These are phyloP conservation scores for Marchantia paleacea DNA, from an alignment of 225 moss, liverwort and hornwort species.

Conservation along the genomic window DNA sequence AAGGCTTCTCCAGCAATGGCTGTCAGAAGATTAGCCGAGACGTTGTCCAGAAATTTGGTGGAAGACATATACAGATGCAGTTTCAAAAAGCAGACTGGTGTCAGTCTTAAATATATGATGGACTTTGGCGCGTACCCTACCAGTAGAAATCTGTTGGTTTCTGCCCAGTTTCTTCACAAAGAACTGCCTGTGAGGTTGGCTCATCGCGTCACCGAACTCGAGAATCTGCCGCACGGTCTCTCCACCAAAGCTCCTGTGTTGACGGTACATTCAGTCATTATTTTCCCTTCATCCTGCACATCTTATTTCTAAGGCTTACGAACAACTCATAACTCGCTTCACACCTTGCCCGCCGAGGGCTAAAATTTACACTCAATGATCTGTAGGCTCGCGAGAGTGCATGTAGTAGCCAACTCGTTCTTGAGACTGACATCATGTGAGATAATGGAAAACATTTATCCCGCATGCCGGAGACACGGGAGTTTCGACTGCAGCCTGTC, in stretches of 20 bases:
- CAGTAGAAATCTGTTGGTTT: conserved; percentile 61
- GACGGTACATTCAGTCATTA: conserved; percentile 46
- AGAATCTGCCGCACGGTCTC: conserved; percentile 72
- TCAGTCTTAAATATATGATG: conserved; percentile 95
- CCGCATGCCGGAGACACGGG: too few species aligned
- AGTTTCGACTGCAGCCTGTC: too few species aligned
- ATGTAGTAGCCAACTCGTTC: too few species aligned
- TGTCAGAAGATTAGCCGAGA: conserved; percentile 65
- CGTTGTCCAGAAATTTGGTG: conserved; percentile 66
- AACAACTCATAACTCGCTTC: too few species aligned
- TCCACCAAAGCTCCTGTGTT: conserved; percentile 78
- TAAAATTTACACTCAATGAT: too few species aligned
- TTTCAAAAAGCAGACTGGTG: conserved; percentile 68
- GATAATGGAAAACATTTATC: too few species aligned
- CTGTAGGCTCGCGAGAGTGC: too few species aligned
- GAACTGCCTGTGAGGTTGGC: conserved; percentile 85
- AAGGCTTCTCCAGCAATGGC: conserved; percentile 53
- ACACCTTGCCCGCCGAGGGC: too few species aligned
- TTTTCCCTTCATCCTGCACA: background rate
- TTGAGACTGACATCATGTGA: too few species aligned
- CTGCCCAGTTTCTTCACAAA: conserved; percentile 88
- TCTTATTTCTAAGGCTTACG: background rate
- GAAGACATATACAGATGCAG: conserved; percentile 81
- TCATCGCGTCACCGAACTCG: conserved; percentile 87
- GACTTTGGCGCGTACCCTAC: conserved; percentile 87